A percentile compares a stretch with the other conserved stretches of the same genome.
phyloP scores from a whole-genome alignment of 345 rosid genomes.

The Eucalyptus tenuipes region DNA sequence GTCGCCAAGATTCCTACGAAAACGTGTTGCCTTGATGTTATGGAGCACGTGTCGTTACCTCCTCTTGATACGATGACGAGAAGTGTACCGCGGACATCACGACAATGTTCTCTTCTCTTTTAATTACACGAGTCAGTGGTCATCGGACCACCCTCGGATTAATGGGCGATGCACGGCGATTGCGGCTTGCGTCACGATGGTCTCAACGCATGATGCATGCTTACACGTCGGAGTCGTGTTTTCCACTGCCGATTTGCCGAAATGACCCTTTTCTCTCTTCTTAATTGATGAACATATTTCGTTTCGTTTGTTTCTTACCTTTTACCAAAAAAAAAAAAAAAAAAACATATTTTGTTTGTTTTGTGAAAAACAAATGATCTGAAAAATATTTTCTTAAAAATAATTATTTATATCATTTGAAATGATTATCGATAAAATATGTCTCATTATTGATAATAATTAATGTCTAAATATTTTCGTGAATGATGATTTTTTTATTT shows the following conservation, averaged over 20 bases:
- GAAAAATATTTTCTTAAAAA: too few species aligned
- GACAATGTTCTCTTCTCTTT: neutral
- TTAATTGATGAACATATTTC: too few species aligned
- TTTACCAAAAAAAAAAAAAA: too few species aligned
- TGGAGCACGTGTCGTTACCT: neutral
- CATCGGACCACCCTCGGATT: neutral
- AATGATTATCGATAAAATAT: too few species aligned
- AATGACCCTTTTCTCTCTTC: neutral
- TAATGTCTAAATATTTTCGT: too few species aligned
- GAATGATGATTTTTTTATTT: too few species aligned
- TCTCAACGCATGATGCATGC: neutral
- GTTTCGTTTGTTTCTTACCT: too few species aligned
- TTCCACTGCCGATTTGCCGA: fast-evolving
- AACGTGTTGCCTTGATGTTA: neutral
- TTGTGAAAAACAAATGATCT: too few species aligned
- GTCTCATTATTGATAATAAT: too few species aligned
- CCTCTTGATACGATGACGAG: neutral
- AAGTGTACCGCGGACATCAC: neutral
- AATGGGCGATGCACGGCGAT: neutral
- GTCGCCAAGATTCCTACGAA: neutral
- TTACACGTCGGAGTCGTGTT: fast-evolving
- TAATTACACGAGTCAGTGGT: neutral
- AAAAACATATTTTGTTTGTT: too few species aligned
- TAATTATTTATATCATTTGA: too few species aligned
- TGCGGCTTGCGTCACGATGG: neutral